A percentile compares a stretch with the other conserved stretches of the same genome.
phyloP scores from a whole-genome alignment of 306 rosid genomes.

The Pyrus betulifolia region DNA sequence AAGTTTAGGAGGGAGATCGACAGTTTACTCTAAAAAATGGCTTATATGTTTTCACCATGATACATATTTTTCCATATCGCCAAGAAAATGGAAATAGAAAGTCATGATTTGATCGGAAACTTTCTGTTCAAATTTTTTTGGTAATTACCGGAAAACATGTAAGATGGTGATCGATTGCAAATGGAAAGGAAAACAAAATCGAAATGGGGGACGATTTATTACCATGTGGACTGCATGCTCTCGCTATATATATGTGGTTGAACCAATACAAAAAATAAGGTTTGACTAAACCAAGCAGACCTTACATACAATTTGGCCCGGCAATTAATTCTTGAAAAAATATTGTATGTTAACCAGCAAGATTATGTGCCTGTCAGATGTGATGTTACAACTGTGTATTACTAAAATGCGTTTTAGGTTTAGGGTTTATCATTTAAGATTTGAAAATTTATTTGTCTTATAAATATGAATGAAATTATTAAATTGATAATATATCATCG shows the following conservation, averaged over 20 bases:
- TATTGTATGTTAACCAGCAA: too few species aligned
- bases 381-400: too few species aligned
- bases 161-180: neutral
- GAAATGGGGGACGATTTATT: neutral
- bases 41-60: neutral
- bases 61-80: neutral
- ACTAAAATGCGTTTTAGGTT: too few species aligned
- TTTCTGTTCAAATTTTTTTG: neutral
- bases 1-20: too few species aligned
- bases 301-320: too few species aligned
- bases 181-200: neutral
- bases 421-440: too few species aligned
- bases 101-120: too few species aligned
- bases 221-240: neutral
- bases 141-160: neutral
- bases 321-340: too few species aligned
- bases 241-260: neutral
- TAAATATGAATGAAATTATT: neutral
- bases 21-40: too few species aligned
- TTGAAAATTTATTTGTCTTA: too few species aligned
- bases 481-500: too few species aligned
- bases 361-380: too few species aligned
- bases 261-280: neutral
- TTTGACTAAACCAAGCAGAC: neutral
- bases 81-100: neutral